Evolutionary conservation across 202 grass and related monocot species (phyloP), one percentile per base, ranked within the genome.

Genomic region (Bolboschoenoplectus hybrid): DNA sequence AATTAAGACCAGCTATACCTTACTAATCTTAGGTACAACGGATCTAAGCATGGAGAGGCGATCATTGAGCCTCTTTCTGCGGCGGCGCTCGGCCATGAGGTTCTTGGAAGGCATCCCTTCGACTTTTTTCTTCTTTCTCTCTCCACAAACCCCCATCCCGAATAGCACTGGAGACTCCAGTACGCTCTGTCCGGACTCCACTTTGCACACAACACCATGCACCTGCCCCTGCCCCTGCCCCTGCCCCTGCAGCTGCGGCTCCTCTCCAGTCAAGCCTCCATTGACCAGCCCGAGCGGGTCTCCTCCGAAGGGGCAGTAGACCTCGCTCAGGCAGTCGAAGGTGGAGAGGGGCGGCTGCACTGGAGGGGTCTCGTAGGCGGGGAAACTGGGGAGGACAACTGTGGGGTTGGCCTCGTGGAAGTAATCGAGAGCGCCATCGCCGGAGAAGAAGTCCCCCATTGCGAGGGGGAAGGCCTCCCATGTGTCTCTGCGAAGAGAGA

Each of bases 31-130:
- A 63, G 92, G 92, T 67, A 94, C 92, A 39, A 97, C 92, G 87
- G 94, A 97, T 73, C 94, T 89, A 36, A 98, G 93, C 95, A 98
- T 98, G 57, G 95, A 98, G 65, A 98, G 95, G 44, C 95, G 89
- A 87, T 97, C 95, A 82, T 97, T 97, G 64, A 97, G 95, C 61
- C 95, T 87, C 90, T 97, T 97, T 56, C 95, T 91, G 56, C 95
- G 88, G 47, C 95, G 89, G 68, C 95, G 86, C 91, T 97, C 95
- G 1, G 95, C 95, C 95, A 97, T 97, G 9, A 97, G 88, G 85
- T 97, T 97, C 89, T 97, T 97, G 38, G 95, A 97, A 38, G 95
- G 95, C 93, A 93, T 91, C 5, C 95, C 95, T 70, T 95, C 95
- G 35, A 92, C 85, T 77, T 92, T 90, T 74, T 97, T 97, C 91